Conservation (phyloP, 140 eudicot genomes). For the Stevia rebaudiana region DNA sequence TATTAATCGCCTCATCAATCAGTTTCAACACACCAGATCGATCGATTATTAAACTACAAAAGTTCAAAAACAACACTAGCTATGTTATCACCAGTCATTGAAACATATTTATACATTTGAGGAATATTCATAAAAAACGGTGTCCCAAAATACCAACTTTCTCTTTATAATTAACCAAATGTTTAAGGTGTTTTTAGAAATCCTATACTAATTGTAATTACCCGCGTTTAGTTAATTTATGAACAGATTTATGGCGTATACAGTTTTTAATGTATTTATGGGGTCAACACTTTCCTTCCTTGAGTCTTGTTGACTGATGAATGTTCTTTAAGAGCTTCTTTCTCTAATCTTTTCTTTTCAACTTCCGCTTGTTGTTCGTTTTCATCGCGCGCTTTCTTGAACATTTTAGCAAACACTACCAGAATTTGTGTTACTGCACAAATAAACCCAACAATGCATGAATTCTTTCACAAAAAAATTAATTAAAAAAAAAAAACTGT, state of each 20-base stretch:
- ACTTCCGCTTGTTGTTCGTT: slow-evolving; percentile 84
- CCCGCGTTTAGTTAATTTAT: slow-evolving; percentile 25
- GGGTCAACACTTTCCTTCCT: slow-evolving; percentile 48
- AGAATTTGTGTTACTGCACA: slow-evolving; percentile 83
- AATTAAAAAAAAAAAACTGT: too few species aligned
- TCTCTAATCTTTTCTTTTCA: slow-evolving; percentile 87
- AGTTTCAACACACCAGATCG: background rate
- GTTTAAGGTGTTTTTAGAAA: too few species aligned
- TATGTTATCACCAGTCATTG: background rate
- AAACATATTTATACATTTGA: slow-evolving; percentile 16
- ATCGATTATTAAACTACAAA: background rate
- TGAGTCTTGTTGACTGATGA: slow-evolving; percentile 46
- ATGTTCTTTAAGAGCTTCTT: slow-evolving; percentile 85
- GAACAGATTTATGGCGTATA: slow-evolving; percentile 30
- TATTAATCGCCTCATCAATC: background rate
- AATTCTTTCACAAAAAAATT: too few species aligned
- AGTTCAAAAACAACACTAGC: background rate
- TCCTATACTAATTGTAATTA: background rate
- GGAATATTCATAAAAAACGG: background rate
- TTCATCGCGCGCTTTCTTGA: slow-evolving; percentile 89
- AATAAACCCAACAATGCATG: slow-evolving; percentile 21
- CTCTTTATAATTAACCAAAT: too few species aligned
- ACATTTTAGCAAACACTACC: slow-evolving; percentile 79
- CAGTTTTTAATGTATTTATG: slow-evolving; percentile 42
- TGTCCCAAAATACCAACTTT: background rate